Evolutionary conservation across 305 asterid species (phyloP).

Genomic region (Ilex paraguariensis): DNA sequence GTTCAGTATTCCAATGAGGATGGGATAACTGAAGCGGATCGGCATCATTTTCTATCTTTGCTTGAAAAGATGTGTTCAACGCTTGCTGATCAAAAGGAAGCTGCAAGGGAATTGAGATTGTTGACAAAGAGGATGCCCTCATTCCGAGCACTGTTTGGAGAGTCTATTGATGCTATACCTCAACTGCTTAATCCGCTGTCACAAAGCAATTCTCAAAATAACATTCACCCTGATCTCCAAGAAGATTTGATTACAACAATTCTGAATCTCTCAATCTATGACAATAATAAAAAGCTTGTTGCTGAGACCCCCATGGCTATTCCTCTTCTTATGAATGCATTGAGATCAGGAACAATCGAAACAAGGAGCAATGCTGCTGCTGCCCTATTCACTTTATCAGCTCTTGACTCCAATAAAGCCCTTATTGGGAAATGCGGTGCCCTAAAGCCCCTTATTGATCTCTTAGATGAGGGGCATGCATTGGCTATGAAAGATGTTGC

Average conservation of each 20-base stretch:
- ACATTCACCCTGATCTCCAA: slow-evolving; percentile 26
- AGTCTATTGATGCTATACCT: slow-evolving; percentile 33
- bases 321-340: slow-evolving; percentile 36
- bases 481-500: slow-evolving; percentile 44
- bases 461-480: slow-evolving; percentile 38
- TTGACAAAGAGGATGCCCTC: slow-evolving; percentile 43
- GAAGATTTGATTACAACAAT: slow-evolving; percentile 47
- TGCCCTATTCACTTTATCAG: slow-evolving; percentile 43
- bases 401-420: slow-evolving; percentile 43
- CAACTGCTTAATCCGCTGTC: slow-evolving; percentile 35
- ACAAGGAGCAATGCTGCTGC: slow-evolving; percentile 53
- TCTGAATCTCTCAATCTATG: slow-evolving; percentile 45
- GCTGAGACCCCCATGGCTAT: slow-evolving; percentile 39
- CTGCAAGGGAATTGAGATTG: slow-evolving; percentile 38
- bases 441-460: slow-evolving; percentile 35
- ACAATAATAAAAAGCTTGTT: slow-evolving; percentile 38
- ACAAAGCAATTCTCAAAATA: slow-evolving; percentile 15
- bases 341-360: slow-evolving; percentile 31
- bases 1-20: slow-evolving; percentile 31
- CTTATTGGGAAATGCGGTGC: slow-evolving; percentile 41
- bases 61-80: slow-evolving; percentile 34
- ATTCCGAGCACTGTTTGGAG: slow-evolving; percentile 43
- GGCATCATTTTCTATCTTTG: slow-evolving; percentile 26
- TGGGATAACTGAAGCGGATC: slow-evolving; percentile 31
- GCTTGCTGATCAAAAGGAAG: slow-evolving; percentile 33